Percentiles rank a stretch among this genome's conserved stretches.
phyloP scores from a whole-genome alignment of 1,284 basidiomycete genomes.

The Mycena sp. region DNA sequence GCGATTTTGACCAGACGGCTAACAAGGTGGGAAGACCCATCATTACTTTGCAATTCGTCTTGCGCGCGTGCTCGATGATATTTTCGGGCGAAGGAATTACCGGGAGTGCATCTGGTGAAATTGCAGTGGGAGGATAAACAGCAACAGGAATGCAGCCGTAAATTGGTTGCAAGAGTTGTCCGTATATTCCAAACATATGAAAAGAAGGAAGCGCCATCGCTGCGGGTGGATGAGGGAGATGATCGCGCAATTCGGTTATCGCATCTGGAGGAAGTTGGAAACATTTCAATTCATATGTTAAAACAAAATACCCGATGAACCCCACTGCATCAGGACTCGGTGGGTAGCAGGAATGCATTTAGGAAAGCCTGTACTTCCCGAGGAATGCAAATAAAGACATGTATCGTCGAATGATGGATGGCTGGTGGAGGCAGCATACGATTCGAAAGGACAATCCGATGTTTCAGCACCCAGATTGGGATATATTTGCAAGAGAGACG shows the following conservation, averaged over 20 bases:
- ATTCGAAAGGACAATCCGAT: slow-evolving; percentile 26
- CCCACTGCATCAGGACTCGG: too few species aligned
- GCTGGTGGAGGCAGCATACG: too few species aligned
- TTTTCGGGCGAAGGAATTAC: slow-evolving; percentile 36
- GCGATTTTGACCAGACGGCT: slow-evolving; percentile 33
- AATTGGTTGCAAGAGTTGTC: too few species aligned
- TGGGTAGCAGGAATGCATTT: too few species aligned
- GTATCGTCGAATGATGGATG: too few species aligned
- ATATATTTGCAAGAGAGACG: slow-evolving; percentile 35
- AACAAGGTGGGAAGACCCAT: slow-evolving; percentile 39
- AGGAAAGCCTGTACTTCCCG: too few species aligned
- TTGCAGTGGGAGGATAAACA: slow-evolving; percentile 40
- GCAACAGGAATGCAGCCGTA: slow-evolving; percentile 30
- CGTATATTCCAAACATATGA: slow-evolving; percentile 38
- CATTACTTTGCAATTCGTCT: slow-evolving; percentile 33
- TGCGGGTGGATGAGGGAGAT: neutral
- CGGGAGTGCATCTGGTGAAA: slow-evolving; percentile 27
- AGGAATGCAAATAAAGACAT: too few species aligned
- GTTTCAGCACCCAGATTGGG: slow-evolving; percentile 41
- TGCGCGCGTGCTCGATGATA: slow-evolving; percentile 39
- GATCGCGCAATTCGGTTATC: neutral
- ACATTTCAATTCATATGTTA: too few species aligned
- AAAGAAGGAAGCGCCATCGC: slow-evolving; percentile 44
- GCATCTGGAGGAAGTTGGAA: neutral
- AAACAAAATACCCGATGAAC: too few species aligned